Evolutionary conservation across 179 eudicot species (phyloP).

Genomic region (Monotropa hypopitys): DNA sequence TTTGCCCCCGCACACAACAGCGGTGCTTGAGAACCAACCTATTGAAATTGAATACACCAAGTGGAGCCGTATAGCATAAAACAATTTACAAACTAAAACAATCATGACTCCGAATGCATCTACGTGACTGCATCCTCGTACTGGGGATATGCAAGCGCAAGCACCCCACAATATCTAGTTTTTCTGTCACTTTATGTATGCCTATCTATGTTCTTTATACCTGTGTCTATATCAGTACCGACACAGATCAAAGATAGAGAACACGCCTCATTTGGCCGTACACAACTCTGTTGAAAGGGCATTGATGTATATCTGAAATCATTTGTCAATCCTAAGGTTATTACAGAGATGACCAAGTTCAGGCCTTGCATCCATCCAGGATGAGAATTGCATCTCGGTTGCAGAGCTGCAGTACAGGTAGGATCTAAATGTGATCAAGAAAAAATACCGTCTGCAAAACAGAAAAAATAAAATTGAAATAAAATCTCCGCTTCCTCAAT

Average conservation of each 20-base stretch:
- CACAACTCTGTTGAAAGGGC: slow-evolving; percentile 5
- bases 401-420: slow-evolving; percentile 61
- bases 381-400: slow-evolving; percentile 35
- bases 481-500: neutral
- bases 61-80: neutral
- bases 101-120: neutral
- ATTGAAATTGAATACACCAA: neutral
- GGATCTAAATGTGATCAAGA: slow-evolving; percentile 72
- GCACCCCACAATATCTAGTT: neutral
- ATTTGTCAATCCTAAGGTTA: slow-evolving; percentile 68
- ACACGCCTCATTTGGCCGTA: slow-evolving; percentile 6
- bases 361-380: slow-evolving; percentile 80
- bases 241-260: neutral
- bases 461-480: slow-evolving; percentile 5
- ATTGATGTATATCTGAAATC: slow-evolving; percentile 6
- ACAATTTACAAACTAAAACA: neutral
- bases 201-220: neutral
- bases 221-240: neutral
- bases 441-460: slow-evolving; percentile 77
- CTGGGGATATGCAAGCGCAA: neutral
- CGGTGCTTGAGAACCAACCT: neutral
- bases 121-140: neutral
- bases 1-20: neutral
- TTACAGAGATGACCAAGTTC: slow-evolving; percentile 82
- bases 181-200: neutral